A percentile compares a stretch with the other conserved stretches of the same genome.
These are phyloP conservation scores for Dichotomopilus funicola DNA, from an alignment of 2,329 filamentous ascomycete genomes.

Conservation along the genomic window DNA sequence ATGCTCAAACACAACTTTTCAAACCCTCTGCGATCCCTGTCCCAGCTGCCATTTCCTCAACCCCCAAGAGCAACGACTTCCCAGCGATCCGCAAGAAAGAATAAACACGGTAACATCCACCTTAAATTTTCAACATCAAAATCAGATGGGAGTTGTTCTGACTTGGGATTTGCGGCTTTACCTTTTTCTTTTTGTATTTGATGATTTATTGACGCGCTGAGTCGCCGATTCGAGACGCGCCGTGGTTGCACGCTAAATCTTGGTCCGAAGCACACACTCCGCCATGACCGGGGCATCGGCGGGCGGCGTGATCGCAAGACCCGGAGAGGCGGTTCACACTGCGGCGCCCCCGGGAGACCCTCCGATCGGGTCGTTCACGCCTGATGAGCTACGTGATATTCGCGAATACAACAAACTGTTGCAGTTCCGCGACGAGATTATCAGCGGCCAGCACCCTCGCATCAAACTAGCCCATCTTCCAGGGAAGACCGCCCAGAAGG, in stretches of 20 bases:
- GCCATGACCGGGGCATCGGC: constrained; percentile 17
- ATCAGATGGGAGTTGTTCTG: no score
- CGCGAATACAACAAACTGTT: constrained; percentile 74
- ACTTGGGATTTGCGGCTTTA: no score
- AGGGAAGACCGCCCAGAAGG: constrained; percentile 18
- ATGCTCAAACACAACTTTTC: no score
- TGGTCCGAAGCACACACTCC: not conserved
- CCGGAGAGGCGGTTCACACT: constrained; percentile 2
- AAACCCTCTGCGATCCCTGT: not conserved
- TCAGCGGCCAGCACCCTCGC: constrained; percentile 66
- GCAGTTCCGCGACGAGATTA: constrained; percentile 70
- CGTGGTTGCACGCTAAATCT: not conserved
- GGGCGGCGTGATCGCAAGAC: constrained; percentile 10
- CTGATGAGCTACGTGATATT: constrained; percentile 51
- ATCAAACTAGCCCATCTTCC: constrained; percentile 48
- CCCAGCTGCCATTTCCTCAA: not conserved
- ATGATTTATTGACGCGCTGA: constrained; percentile 10
- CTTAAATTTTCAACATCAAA: not conserved
- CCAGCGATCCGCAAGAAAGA: no score
- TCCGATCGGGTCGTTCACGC: constrained; percentile 28
- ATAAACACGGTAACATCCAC: not conserved
- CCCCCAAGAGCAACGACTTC: not conserved
- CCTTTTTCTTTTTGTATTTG: not conserved
- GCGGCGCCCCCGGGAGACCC: not conserved
- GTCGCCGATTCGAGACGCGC: constrained; percentile 5